These are phyloP conservation scores for Acanthamoeba healyi DNA, from an alignment of 208 protist genomes.

Conservation along the genomic window DNA sequence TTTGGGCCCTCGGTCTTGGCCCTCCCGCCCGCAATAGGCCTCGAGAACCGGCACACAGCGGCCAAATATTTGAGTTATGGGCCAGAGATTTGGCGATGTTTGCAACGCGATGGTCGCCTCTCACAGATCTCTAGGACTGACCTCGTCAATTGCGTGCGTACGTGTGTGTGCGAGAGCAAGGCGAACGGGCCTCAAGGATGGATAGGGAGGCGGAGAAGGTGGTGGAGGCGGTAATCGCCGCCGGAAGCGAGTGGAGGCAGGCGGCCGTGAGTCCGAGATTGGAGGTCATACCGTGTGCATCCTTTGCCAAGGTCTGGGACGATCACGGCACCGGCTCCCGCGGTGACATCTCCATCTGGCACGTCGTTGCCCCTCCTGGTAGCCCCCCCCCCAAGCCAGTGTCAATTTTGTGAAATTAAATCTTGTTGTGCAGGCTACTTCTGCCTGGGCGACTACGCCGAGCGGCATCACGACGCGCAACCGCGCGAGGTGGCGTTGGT, in stretches of 20 bases:
- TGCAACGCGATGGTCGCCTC: no score
- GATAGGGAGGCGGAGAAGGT: background rate
- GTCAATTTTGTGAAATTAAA: background rate
- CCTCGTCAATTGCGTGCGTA: no score
- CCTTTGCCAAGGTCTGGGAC: conserved; percentile 32
- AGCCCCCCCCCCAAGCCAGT: no score
- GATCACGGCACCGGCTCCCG: background rate
- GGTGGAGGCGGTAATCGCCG: background rate
- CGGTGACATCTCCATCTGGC: conserved; percentile 24
- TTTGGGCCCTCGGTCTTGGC: no score
- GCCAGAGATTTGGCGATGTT: no score
- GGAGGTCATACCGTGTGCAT: background rate
- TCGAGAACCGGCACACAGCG: no score
- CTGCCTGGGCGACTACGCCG: background rate
- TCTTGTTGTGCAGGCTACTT: background rate
- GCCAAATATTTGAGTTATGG: no score
- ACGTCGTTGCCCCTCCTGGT: background rate
- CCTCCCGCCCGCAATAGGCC: no score
- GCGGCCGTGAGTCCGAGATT: background rate
- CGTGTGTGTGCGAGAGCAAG: no score
- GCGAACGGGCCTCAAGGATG: no score
- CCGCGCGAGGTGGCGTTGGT: background rate
- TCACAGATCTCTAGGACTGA: no score
- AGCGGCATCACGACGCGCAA: background rate
- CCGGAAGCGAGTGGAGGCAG: background rate